Evolutionary conservation across 257 asterid genomes (phyloP), one percentile per base, ranked within the genome.

Genomic region (Solanum appendiculatum): DNA sequence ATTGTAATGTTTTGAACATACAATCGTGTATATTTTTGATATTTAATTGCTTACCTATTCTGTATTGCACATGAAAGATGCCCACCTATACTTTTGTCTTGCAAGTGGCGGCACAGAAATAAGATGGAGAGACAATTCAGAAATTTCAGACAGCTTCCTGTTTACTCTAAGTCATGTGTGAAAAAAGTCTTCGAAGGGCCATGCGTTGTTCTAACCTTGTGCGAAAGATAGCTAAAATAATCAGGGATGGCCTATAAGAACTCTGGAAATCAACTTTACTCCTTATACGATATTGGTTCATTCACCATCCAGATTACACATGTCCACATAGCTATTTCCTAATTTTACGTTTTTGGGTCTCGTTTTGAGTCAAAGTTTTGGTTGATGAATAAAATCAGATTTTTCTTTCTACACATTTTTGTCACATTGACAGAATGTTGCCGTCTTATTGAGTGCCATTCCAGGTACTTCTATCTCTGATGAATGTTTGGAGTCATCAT

Each of bases 31-130:
- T 92, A 93, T 93, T 89, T 81, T 82, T 91, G 0, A 88, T 90
- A 89, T 69, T 89, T 88, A 92, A 90, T 91, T 91, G 93, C 87
- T 92, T 92, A 91, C 88, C 86, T 87, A 88, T 90, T 86, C 89
- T 89, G 90, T 93, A 90, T 75, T 83, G 91, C 85, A 68, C 89
- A 77, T 40, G 33, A 77, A 68, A 40, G 36, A 36, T 81, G 54
- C 25, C 31, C 56, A 51, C 64, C 86, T 46, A n/a, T 48, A 31
- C 72, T 72, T 82, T 56, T 48, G 20, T 83, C 84, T 36, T 6
- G 86, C 85, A 20, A 80, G 42, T 80, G 85, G 66, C 39, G 16
- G 84, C 84, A 46, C 85, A 16, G 68, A 80, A 80, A 48, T 48
- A 48, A 86, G 37, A 69, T 81, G 87, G 63, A 46, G 73, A 37